These are phyloP conservation scores for Lactarius vividus DNA, from an alignment of 768 basidiomycete species.

Conservation along the genomic window DNA sequence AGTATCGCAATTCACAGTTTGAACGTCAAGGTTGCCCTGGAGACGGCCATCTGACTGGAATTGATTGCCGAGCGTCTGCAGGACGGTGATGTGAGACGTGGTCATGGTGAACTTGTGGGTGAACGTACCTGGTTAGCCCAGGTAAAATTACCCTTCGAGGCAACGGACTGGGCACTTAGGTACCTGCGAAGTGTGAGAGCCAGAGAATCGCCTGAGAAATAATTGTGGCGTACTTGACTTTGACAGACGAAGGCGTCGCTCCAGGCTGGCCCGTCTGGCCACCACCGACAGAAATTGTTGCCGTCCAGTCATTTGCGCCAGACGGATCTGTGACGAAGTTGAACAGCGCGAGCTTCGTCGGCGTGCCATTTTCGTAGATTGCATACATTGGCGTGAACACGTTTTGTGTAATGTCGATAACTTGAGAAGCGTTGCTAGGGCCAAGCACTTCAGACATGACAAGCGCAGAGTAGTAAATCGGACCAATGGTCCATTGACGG, in stretches of 20 bases:
- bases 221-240: constrained; percentile 47
- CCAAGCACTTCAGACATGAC: constrained; percentile 70
- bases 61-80: constrained; percentile 56
- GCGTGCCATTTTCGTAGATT: constrained; percentile 67
- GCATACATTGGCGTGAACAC: constrained; percentile 60
- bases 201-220: not conserved
- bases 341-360: constrained; percentile 63
- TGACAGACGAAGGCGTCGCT: constrained; percentile 45
- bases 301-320: constrained; percentile 53
- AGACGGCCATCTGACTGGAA: constrained; percentile 70
- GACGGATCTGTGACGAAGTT: constrained; percentile 66
- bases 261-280: constrained; percentile 40
- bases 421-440: constrained; percentile 57
- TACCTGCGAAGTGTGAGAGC: constrained; percentile 41
- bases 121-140: constrained; percentile 71
- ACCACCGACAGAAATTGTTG: constrained; percentile 48
- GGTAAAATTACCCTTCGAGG: constrained; percentile 61
- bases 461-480: constrained; percentile 71
- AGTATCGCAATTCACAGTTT: constrained; percentile 59
- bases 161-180: constrained; percentile 52
- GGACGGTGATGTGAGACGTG: constrained; percentile 4
- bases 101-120: not conserved
- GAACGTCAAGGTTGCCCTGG: constrained; percentile 50
- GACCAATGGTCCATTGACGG: constrained; percentile 71
- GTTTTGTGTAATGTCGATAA: constrained; percentile 63